These are phyloP conservation scores for Phytophthora hibernalis DNA, from an alignment of 352 stramenopile genomes.

Conservation along the genomic window DNA sequence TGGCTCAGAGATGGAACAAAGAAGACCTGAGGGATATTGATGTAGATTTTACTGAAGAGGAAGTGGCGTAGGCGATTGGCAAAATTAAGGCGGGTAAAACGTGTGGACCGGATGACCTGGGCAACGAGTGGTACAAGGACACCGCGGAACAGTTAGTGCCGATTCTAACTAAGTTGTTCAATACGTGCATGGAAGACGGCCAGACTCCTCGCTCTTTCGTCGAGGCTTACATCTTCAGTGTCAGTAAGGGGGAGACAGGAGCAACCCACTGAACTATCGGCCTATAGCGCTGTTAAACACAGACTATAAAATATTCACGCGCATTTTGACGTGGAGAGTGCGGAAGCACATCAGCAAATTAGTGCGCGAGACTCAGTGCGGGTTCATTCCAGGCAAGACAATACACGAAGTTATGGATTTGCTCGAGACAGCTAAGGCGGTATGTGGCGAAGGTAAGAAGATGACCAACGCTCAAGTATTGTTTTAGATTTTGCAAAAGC, in stretches of 20 bases:
- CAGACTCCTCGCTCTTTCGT: not conserved
- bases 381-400: slow-evolving; percentile 2
- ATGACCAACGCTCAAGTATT: not conserved
- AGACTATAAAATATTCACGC: slow-evolving; percentile 13
- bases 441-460: not conserved
- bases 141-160: not conserved
- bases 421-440: not conserved
- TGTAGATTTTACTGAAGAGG: no score
- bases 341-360: not conserved
- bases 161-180: not conserved
- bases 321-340: slow-evolving; percentile 4
- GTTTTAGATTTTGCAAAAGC: slow-evolving; percentile 16
- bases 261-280: slow-evolving; percentile 6
- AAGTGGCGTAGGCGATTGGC: no score
- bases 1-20: no score
- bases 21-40: no score
- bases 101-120: not conserved
- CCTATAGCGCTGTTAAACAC: slow-evolving; percentile 2
- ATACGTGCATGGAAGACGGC: not conserved
- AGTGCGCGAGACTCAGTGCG: not conserved
- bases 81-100: not conserved
- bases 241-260: slow-evolving; percentile 6
- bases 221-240: slow-evolving; percentile 1
- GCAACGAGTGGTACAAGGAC: slow-evolving; percentile 9
- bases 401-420: slow-evolving; percentile 15